Percentiles rank a stretch among this genome's conserved stretches.
Evolutionary conservation across 306 rosid genomes (phyloP).

Genomic region (Macrotyloma uniflorum): DNA sequence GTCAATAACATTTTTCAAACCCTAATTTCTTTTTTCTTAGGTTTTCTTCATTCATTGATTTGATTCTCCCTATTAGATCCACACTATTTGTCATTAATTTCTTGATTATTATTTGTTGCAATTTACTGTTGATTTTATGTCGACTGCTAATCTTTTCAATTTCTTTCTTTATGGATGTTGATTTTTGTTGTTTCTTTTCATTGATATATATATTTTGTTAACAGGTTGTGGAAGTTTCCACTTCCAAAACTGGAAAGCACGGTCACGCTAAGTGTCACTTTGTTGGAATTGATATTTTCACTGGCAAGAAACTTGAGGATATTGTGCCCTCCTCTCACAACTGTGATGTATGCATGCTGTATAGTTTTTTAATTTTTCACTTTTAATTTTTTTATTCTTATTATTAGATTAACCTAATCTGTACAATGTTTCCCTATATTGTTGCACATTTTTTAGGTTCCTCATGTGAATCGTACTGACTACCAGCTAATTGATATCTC

Average conservation of each 20-base stretch:
- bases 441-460: slow-evolving; percentile 48
- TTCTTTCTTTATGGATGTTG: background rate
- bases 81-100: background rate
- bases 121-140: background rate
- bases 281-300: slow-evolving; percentile 76
- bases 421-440: background rate
- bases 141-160: background rate
- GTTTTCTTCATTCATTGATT: background rate
- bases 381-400: background rate
- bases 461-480: slow-evolving; percentile 76
- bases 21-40: background rate
- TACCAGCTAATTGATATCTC: slow-evolving; percentile 57
- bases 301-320: slow-evolving; percentile 71
- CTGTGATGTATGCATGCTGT: slow-evolving; percentile 57
- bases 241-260: slow-evolving; percentile 51
- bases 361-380: background rate
- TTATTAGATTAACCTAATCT: background rate
- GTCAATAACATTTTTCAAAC: slow-evolving; percentile 1
- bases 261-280: slow-evolving; percentile 72
- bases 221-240: slow-evolving; percentile 53
- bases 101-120: background rate
- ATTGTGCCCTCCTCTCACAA: slow-evolving; percentile 81
- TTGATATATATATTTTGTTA: too few relatives aligned
- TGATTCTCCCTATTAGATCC: slow-evolving; percentile 10
- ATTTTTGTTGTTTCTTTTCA: background rate